These are phyloP conservation scores for Houttuynia cordata DNA, from an alignment of 164 flowering plant species.

Conservation along the genomic window DNA sequence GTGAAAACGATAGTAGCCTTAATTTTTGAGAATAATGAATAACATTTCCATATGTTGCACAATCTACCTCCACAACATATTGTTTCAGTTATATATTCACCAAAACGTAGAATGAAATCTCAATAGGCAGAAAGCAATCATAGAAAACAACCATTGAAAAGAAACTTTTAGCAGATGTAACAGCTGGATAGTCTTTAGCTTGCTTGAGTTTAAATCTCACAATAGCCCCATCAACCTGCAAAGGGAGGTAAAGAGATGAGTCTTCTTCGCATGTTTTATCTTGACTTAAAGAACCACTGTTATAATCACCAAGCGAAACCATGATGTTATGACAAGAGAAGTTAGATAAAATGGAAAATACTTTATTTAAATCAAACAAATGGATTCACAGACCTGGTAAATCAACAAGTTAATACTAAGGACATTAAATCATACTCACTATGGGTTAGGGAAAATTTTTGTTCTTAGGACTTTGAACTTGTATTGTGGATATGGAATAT, in stretches of 20 bases:
- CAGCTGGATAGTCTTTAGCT: conserved; percentile 54
- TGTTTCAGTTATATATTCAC: too few relatives aligned
- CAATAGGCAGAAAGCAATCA: background rate
- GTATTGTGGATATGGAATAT: conserved; percentile 72
- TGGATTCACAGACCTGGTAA: background rate
- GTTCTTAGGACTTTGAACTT: conserved; percentile 64
- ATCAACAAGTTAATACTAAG: background rate
- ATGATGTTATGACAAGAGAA: too few relatives aligned
- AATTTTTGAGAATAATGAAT: background rate
- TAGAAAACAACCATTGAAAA: conserved; percentile 55
- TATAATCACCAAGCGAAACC: too few relatives aligned
- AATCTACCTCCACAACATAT: too few relatives aligned
- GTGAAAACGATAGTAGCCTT: background rate
- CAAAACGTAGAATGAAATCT: too few relatives aligned
- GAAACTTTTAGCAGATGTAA: conserved; percentile 60
- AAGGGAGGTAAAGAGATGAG: too few relatives aligned
- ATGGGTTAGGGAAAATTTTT: conserved; percentile 89
- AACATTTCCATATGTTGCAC: too few relatives aligned
- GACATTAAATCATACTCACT: conserved; percentile 29
- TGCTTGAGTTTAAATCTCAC: conserved; percentile 68
- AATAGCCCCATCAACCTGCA: conserved; percentile 93
- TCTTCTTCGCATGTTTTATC: too few relatives aligned
- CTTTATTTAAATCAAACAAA: background rate
- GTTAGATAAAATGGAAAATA: background rate
- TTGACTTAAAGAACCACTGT: too few relatives aligned